Percentiles rank a stretch among this genome's conserved stretches.
These are phyloP conservation scores for Zygoascus biomembranicola DNA, from an alignment of 805 yeast genomes.

Conservation along the genomic window DNA sequence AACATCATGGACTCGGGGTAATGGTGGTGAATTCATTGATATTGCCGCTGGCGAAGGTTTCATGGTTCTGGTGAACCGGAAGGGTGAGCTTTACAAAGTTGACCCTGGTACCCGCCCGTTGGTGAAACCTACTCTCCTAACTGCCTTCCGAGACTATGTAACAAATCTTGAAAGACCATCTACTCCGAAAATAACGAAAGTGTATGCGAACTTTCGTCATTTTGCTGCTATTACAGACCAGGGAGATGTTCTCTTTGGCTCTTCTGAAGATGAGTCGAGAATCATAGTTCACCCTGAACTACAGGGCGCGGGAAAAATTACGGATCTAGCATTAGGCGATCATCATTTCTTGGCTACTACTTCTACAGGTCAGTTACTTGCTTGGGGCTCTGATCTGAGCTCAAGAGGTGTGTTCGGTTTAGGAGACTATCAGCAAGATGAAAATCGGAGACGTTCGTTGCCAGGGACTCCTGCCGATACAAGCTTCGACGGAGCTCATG, in stretches of 20 bases:
- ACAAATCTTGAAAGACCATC: neutral
- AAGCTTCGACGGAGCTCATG: neutral
- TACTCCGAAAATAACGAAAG: neutral
- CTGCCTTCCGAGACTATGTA: neutral
- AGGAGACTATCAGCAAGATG: neutral
- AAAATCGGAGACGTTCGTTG: neutral
- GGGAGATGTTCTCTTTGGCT: slow-evolving; percentile 1
- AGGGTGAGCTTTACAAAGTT: neutral
- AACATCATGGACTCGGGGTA: neutral
- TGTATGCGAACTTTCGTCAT: neutral
- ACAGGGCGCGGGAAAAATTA: neutral
- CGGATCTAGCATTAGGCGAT: neutral
- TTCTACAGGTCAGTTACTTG: neutral
- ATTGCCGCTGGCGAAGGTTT: slow-evolving; percentile 1
- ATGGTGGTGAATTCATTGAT: neutral
- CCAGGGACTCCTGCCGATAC: neutral
- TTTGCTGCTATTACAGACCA: neutral
- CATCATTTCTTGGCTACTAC: slow-evolving; percentile 1
- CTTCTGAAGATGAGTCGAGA: neutral
- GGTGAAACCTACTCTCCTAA: neutral
- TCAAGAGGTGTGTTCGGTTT: neutral
- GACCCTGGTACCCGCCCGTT: neutral
- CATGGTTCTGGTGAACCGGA: neutral
- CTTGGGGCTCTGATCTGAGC: slow-evolving; percentile 1
- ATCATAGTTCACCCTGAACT: neutral